Base-by-base conservation (phyloP, 176 grass and related monocot species). In the Juncus effusus region DNA sequence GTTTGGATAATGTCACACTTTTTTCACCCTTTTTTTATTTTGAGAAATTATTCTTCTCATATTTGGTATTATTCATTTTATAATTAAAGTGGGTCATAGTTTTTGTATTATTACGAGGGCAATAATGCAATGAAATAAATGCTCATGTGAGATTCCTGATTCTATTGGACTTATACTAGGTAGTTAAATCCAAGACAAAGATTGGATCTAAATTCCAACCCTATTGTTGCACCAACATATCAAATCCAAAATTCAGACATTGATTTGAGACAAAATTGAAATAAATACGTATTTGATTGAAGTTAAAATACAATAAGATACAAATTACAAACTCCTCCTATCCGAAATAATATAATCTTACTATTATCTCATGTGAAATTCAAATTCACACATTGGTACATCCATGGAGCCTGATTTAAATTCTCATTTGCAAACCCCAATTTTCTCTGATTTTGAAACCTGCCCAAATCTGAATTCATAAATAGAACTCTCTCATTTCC, bases 381-480 rank as follows among this genome's bases (percentile, higher is more conserved):
- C 50, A 76, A 65, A 45, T 65, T 76, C 40, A 76, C 62, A 16
- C 37, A 61, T 35, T 66, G 74, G n/a, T 64, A 66, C 51, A 76
- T 63, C 74, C 74, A 76, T 3, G 74, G 74, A 42, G 61, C 15
- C 61, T 76, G 74, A 19, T 65, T 38, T 36, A 76, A 47, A 7
- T 38, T 45, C 42, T 65, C 74, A 5, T 66, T 63, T 45, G 49
- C 40, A 37, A 65, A 76, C 19, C 61, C 38, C 15, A 63, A 56
- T 3, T 45, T 63, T 47, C 74, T 66, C 51, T 76, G 60, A 19
- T 65, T 76, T 49, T 13, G 44, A 76, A 76, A 1, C 58, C 40
- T 2, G 56, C 65, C 35, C 19, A 65, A 28, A 47, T 66, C 56
- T 7, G 58, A 49, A 35, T 63, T 58, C 74, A 45, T 42, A 36